Evolutionary conservation across 1,139 yeast genomes (phyloP).

Genomic region (Saccharomyces hybrid): DNA sequence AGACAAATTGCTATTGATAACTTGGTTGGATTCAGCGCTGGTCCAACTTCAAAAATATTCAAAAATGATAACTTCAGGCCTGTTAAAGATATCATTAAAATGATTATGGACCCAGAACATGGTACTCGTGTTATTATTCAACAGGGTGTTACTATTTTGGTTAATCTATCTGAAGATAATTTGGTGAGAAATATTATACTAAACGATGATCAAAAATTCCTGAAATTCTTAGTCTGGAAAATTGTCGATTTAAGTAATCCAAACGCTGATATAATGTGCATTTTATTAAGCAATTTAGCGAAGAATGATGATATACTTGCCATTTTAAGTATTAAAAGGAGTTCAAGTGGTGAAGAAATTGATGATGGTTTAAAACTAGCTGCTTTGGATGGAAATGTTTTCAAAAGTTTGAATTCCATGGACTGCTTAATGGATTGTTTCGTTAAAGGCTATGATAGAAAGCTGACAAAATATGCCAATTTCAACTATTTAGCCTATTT

Average conservation of each 20-base stretch:
- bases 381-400: constrained; percentile 34
- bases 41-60: constrained; percentile 60
- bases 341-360: constrained; percentile 22
- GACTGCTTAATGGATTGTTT: constrained; percentile 87
- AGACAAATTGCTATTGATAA: constrained; percentile 81
- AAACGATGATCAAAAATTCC: constrained; percentile 55
- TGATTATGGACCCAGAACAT: constrained; percentile 38
- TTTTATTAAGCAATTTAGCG: constrained; percentile 76
- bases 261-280: constrained; percentile 78
- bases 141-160: constrained; percentile 72
- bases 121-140: constrained; percentile 47
- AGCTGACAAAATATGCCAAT: constrained; percentile 62
- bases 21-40: constrained; percentile 74
- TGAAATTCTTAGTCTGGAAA: constrained; percentile 47
- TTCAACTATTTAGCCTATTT: constrained; percentile 81
- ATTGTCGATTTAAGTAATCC: constrained; percentile 51
- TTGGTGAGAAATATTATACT: constrained; percentile 50
- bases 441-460: constrained; percentile 73
- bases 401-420: constrained; percentile 54
- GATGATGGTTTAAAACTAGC: constrained; percentile 11
- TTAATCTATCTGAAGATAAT: constrained; percentile 66
- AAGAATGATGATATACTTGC: constrained; percentile 60
- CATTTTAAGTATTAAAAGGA: constrained; percentile 45
- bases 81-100: constrained; percentile 60
- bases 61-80: constrained; percentile 65